Percentiles rank a stretch among this genome's conserved stretches.
These are phyloP conservation scores for Ophiorrhiza pumila DNA, from an alignment of 257 asterid species.

Conservation along the genomic window DNA sequence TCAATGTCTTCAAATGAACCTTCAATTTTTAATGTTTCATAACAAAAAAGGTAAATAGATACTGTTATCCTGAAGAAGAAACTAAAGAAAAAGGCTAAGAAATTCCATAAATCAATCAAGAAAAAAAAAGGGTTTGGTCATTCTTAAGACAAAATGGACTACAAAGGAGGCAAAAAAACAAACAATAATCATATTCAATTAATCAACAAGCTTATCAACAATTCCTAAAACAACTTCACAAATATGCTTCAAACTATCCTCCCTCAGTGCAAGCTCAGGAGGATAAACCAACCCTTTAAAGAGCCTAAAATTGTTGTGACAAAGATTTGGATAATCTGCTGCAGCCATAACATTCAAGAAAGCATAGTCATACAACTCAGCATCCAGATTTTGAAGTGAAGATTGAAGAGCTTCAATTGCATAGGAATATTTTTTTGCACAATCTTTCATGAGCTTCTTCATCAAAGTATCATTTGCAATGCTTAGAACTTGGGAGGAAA, in stretches of 20 bases:
- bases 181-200: background rate
- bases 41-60: no score
- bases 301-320: slow-evolving; percentile 55
- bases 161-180: background rate
- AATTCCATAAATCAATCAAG: no score
- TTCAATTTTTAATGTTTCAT: no score
- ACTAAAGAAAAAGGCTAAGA: no score
- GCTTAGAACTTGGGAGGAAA: slow-evolving; percentile 35
- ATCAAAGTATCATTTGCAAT: slow-evolving; percentile 29
- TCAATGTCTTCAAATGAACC: no score
- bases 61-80: background rate
- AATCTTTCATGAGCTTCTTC: slow-evolving; percentile 55
- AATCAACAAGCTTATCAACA: slow-evolving; percentile 45
- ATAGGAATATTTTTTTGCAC: slow-evolving; percentile 57
- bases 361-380: slow-evolving; percentile 69
- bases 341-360: slow-evolving; percentile 88
- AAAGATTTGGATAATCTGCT: slow-evolving; percentile 70
- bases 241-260: slow-evolving; percentile 63
- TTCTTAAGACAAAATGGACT: no score
- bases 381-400: slow-evolving; percentile 49
- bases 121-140: no score
- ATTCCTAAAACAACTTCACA: slow-evolving; percentile 78
- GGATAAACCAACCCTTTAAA: slow-evolving; percentile 53
- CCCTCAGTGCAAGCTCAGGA: slow-evolving; percentile 50
- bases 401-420: slow-evolving; percentile 60